Evolutionary conservation across 163 green algal genomes (phyloP), one percentile per base, ranked within the genome.

Genomic region (Scenedesmus sp.): DNA sequence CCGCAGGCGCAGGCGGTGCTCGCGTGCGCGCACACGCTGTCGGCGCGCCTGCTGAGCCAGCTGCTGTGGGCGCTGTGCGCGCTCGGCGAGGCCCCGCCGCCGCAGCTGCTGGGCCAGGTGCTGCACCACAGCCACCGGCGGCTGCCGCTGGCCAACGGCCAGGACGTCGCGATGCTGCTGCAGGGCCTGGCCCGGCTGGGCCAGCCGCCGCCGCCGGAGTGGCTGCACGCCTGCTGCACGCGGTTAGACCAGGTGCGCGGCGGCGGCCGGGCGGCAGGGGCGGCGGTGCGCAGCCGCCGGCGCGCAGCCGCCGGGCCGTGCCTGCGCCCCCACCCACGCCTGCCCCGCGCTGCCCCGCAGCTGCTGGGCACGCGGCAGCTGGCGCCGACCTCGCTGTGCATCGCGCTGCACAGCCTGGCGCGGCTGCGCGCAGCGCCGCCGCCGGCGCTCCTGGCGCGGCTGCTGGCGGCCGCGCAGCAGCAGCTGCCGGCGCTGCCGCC

Each of bases 151-250:
- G 42, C 54, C 24, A 67, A 77, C 44, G 47, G 33, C 54, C 69
- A 77, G 69, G 69, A 77, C 53, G 66, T 53, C 31, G 66, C 66
- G 7, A 50, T 63, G 66, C 31, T 75, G 31, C 39, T 75, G 28
- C 48, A 75, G 7, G 48, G 44, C 1, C n/a, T 75, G 33, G 69
- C 53, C 2, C 47, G 22, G 54, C 69, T 69, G 36, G 34, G 34
- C 53, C 53, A 60, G 33, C 10, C 13, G 24, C 66, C 31, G 24
- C 47, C 47, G 7, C 0, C 42, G 13, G 56, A 29, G 54, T 77
- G 69, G 69, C 39, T 77, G 53, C 36, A 20, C 3, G 0, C 26
- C 14, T 57, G n/a, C 31, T 58, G 10, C n/a, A 24, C 22, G 33
- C 50, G 51, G 51, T 34, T 75, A 1, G 7, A 50, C 18, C 51